Evolutionary conservation across 306 rosid genomes (phyloP), one percentile per base, ranked within the genome.

Genomic region (Lupinus albus): DNA sequence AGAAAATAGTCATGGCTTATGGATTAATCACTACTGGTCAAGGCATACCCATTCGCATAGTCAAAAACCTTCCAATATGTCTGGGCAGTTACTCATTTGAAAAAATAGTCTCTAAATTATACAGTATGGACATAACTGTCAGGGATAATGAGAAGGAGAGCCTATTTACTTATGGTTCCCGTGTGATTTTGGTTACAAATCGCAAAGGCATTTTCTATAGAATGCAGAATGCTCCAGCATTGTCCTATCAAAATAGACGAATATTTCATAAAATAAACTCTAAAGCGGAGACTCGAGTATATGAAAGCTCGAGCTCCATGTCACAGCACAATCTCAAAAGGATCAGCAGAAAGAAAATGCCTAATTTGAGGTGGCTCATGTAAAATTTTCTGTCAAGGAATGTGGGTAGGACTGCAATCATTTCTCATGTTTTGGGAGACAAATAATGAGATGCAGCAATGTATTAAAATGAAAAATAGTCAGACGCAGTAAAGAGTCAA

Each of bases 1-100:
- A 88, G 83, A 91, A 91, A 69, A 74, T 83, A 49, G 96, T 94
- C 75, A 79, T 88, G 65, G 87, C 97, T 65, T 87, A 80, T 54
- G 96, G 96, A 39, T 82, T 88, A 11, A 83, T 88, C 25, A 70
- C 78, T 45, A 86, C 88, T 49, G 68, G 54, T 18, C 74, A 41
- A 56, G 73, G 83, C 4, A 20, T 70, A 61, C 84, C 89, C 11
- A 78, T 91, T 76, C 82, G 94, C 55, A 81, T 88, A 7, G 84
- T 82, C 1, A 91, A 91, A 81, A 88, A 91, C 77, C 89, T 91
- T 51, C 47, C 95, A 51, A 88, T 81, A 75, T 91, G 93, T 81
- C 80, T 86, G 32, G 95, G 88, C 70, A 88, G 97, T 69, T 93
- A 91, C 80, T 62, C 87, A 47, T 88, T 86, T 46, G 84, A 88